phyloP scores from a whole-genome alignment of 495 filamentous ascomycete species.

The Penicillium robsamsonii region DNA sequence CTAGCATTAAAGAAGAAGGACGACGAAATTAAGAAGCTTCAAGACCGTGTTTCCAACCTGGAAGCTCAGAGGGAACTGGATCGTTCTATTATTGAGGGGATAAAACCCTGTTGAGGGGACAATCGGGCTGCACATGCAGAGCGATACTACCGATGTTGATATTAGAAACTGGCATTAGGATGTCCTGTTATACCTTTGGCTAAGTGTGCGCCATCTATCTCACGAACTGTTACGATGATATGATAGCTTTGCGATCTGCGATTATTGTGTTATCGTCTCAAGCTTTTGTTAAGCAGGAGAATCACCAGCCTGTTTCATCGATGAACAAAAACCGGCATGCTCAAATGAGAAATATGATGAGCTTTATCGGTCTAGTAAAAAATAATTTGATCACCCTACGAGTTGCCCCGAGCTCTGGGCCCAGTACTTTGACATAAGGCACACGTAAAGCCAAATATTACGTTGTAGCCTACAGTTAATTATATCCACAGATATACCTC shows the following conservation, averaged over 20 bases:
- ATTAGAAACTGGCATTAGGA: neutral
- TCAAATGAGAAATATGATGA: neutral
- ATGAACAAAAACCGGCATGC: neutral
- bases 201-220: neutral
- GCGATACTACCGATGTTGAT: no score
- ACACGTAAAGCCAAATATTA: neutral
- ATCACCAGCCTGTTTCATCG: neutral
- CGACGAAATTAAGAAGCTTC: slow-evolving; percentile 56
- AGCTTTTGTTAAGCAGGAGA: neutral
- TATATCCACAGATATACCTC: neutral
- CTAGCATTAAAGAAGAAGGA: slow-evolving; percentile 61
- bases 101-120: neutral
- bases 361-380: neutral
- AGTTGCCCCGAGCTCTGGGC: no score
- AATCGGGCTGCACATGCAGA: no score
- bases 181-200: neutral
- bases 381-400: neutral
- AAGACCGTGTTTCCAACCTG: slow-evolving; percentile 38
- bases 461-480: neutral
- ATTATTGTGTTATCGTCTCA: neutral
- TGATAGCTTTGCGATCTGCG: neutral
- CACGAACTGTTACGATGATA: slow-evolving; percentile 8
- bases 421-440: neutral
- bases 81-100: slow-evolving; percentile 37
- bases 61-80: slow-evolving; percentile 40